Percentiles rank a stretch among this genome's conserved stretches.
These are phyloP conservation scores for Hypoxylon cercidicola DNA, from an alignment of 495 filamentous ascomycete species.

Conservation along the genomic window DNA sequence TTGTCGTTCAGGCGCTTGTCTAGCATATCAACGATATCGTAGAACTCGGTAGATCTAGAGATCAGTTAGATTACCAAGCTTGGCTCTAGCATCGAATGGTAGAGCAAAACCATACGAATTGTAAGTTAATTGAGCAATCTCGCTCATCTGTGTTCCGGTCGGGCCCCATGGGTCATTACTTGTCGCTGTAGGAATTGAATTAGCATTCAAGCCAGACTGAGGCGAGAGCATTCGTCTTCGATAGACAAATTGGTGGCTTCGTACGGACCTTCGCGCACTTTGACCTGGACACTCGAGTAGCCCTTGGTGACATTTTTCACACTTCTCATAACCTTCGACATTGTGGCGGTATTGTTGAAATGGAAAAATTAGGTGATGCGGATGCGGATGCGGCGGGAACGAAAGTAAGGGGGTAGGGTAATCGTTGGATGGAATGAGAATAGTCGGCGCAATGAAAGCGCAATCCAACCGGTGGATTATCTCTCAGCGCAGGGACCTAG, in stretches of 20 bases:
- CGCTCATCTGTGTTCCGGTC: conserved; percentile 97
- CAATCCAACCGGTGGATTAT: conserved; percentile 45
- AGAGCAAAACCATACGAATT: conserved; percentile 75
- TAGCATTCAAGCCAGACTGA: conserved; percentile 25
- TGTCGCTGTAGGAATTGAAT: conserved; percentile 71
- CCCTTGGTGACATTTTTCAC: conserved; percentile 99
- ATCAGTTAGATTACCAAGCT: conserved; percentile 17
- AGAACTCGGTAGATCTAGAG: conserved; percentile 90
- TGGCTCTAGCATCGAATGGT: conserved; percentile 2
- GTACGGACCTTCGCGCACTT: conserved; percentile 96
- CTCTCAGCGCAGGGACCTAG: conserved; percentile 19
- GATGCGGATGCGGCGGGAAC: conserved; percentile 11
- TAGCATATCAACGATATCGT: conserved; percentile 99
- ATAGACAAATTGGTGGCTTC: conserved; percentile 8
- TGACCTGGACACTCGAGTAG: conserved; percentile 96
- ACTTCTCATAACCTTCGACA: conserved; percentile 97
- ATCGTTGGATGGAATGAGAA: conserved; percentile 19
- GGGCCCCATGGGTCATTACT: conserved; percentile 99
- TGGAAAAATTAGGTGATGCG: conserved; percentile 4
- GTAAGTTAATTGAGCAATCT: conserved; percentile 97
- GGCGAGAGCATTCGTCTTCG: neutral
- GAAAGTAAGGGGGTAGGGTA: conserved; percentile 4
- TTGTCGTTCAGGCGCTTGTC: conserved; percentile 99
- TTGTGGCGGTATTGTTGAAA: conserved; percentile 56
- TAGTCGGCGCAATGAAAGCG: conserved; percentile 42